Evolutionary conservation across 2,329 filamentous ascomycete genomes (phyloP).

Genomic region (Madurella mycetomatis): DNA sequence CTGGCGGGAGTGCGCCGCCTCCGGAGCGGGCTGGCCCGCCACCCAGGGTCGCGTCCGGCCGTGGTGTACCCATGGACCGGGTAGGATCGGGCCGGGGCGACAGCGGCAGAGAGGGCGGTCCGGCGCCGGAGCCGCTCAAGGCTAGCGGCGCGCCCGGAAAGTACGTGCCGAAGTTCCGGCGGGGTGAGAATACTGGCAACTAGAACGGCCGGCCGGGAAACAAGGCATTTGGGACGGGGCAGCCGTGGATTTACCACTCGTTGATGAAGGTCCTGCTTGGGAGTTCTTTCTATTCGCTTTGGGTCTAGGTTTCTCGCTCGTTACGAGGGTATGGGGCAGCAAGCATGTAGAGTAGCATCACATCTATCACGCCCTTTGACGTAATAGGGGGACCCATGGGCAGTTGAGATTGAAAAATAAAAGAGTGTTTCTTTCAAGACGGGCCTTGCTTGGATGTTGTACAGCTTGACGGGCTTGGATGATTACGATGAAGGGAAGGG

Average conservation of each 20-base stretch:
- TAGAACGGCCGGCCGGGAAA: constrained; percentile 3
- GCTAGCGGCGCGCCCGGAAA: constrained; percentile 53
- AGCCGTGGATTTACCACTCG: constrained; percentile 1
- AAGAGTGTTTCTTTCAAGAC: neutral
- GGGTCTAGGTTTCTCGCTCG: neutral
- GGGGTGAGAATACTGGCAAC: constrained; percentile 24
- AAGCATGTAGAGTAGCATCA: constrained; percentile 9
- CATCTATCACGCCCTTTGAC: neutral
- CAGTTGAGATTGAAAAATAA: constrained; percentile 10
- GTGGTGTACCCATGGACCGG: constrained; percentile 41
- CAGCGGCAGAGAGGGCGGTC: constrained; percentile 33
- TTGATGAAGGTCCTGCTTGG: neutral
- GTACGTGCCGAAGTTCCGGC: constrained; percentile 49
- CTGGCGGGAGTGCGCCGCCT: constrained; percentile 15
- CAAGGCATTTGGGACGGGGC: neutral
- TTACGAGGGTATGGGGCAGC: neutral
- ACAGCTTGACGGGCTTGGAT: too few species aligned
- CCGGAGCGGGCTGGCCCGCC: constrained; percentile 26
- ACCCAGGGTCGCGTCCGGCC: constrained; percentile 34
- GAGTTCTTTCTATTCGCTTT: neutral
- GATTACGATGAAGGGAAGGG: too few species aligned
- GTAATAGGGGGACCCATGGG: neutral
- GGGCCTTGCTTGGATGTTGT: too few species aligned
- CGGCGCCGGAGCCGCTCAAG: constrained; percentile 47
- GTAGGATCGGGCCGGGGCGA: constrained; percentile 41